These are phyloP conservation scores for Stagonosporopsis rhizophila DNA, from an alignment of 2,329 filamentous ascomycete genomes.

Conservation along the genomic window DNA sequence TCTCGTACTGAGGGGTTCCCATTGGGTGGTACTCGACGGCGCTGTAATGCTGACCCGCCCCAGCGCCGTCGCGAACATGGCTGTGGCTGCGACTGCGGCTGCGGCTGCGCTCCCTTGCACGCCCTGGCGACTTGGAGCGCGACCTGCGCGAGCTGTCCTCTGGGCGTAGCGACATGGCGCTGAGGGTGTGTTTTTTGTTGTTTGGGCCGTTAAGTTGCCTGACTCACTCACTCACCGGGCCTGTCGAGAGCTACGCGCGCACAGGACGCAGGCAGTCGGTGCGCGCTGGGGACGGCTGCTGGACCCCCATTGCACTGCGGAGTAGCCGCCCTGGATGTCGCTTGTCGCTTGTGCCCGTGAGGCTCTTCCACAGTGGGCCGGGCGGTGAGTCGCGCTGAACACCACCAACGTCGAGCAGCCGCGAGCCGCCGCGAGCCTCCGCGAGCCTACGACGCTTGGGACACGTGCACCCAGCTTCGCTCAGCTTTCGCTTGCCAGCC, in stretches of 20 bases:
- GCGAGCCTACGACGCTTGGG: too few species aligned
- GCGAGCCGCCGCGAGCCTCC: too few species aligned
- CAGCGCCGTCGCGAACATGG: slow-evolving; percentile 20
- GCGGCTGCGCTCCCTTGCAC: slow-evolving; percentile 44
- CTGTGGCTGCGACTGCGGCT: slow-evolving; percentile 35
- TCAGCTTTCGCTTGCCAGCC: background rate
- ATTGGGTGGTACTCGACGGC: slow-evolving; percentile 14
- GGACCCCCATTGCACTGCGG: background rate
- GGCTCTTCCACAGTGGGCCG: slow-evolving; percentile 15
- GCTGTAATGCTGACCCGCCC: slow-evolving; percentile 19
- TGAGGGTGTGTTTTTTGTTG: background rate
- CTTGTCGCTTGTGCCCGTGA: slow-evolving; percentile 19
- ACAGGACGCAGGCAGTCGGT: slow-evolving; percentile 12
- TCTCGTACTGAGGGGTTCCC: slow-evolving; percentile 49
- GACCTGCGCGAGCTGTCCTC: slow-evolving; percentile 50
- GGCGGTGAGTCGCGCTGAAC: too few species aligned
- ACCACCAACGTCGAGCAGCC: too few species aligned
- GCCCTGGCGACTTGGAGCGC: slow-evolving; percentile 53
- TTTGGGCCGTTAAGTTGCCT: background rate
- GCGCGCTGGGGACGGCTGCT: slow-evolving; percentile 4
- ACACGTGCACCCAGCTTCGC: background rate
- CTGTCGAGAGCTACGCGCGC: slow-evolving; percentile 1
- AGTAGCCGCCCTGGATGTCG: slow-evolving; percentile 3
- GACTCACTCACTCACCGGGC: slow-evolving; percentile 1
- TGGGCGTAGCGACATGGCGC: slow-evolving; percentile 50